A percentile compares a stretch with the other conserved stretches of the same genome.
Conservation (phyloP, 2,329 filamentous ascomycete species). For the Penicillium sp. region DNA sequence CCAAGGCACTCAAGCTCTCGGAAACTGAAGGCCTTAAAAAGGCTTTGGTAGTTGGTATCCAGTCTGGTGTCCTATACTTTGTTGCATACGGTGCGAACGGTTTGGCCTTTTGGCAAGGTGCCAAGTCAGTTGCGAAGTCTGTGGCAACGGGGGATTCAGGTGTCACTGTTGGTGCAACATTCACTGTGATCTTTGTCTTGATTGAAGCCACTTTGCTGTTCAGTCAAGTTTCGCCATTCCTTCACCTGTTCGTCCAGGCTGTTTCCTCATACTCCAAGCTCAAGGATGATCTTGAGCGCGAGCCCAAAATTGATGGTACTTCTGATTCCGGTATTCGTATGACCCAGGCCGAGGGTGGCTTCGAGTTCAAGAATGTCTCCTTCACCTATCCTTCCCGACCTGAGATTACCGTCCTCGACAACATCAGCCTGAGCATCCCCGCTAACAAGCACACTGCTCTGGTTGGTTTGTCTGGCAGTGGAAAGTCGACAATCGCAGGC, state of each 20-base stretch:
- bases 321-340: constrained; percentile 21
- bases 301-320: constrained; percentile 47
- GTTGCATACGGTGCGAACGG: constrained; percentile 68
- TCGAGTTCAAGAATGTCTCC: constrained; percentile 38
- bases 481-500: constrained; percentile 66
- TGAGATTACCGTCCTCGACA: constrained; percentile 27
- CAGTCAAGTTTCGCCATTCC: constrained; percentile 40
- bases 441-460: constrained; percentile 54
- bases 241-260: constrained; percentile 51
- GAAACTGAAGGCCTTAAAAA: constrained; percentile 59
- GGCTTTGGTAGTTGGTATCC: constrained; percentile 55
- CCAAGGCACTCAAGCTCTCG: constrained; percentile 52
- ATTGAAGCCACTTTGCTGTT: constrained; percentile 40
- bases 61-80: constrained; percentile 65
- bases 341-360: constrained; percentile 26
- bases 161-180: constrained; percentile 35
- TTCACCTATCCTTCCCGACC: constrained; percentile 36
- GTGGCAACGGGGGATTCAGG: constrained; percentile 18
- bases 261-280: constrained; percentile 60
- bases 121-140: constrained; percentile 51
- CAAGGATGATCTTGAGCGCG: constrained; percentile 56
- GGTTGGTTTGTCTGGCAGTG: constrained; percentile 56
- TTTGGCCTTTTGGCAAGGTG: constrained; percentile 68
- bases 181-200: constrained; percentile 42
- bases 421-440: constrained; percentile 27